Percentiles rank a stretch among this genome's conserved stretches.
These are phyloP conservation scores for Veloboletus limbatus DNA, from an alignment of 1,284 basidiomycete genomes.

Conservation along the genomic window DNA sequence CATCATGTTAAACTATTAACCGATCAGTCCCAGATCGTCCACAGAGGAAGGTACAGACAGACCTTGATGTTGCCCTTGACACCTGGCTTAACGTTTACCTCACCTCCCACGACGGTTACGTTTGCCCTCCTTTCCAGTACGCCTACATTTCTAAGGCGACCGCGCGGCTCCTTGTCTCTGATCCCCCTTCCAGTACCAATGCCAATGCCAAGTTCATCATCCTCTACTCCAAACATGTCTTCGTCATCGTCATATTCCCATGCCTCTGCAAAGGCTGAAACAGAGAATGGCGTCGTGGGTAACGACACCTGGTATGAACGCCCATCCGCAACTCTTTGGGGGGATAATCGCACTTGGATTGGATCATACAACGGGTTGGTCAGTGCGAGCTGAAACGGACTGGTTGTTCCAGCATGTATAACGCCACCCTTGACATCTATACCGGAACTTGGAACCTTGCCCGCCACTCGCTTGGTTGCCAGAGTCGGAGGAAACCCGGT, in stretches of 20 bases:
- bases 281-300: slow-evolving; percentile 71
- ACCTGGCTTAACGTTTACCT: slow-evolving; percentile 76
- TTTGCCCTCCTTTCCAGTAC: slow-evolving; percentile 85
- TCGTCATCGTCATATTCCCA: slow-evolving; percentile 96
- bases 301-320: slow-evolving; percentile 68
- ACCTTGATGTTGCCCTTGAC: slow-evolving; percentile 75
- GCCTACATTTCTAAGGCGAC: slow-evolving; percentile 67
- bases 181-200: slow-evolving; percentile 33
- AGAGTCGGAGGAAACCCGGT: slow-evolving; percentile 62
- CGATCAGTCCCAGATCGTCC: slow-evolving; percentile 4
- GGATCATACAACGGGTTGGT: slow-evolving; percentile 94
- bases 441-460: slow-evolving; percentile 40
- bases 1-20: slow-evolving; percentile 81
- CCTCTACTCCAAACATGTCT: slow-evolving; percentile 74
- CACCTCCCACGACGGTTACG: slow-evolving; percentile 80
- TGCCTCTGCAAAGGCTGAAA: slow-evolving; percentile 87
- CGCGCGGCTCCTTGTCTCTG: slow-evolving; percentile 42
- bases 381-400: slow-evolving; percentile 84
- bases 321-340: slow-evolving; percentile 53
- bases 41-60: slow-evolving; percentile 31
- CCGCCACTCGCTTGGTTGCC: slow-evolving; percentile 46
- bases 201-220: slow-evolving; percentile 55
- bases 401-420: slow-evolving; percentile 73
- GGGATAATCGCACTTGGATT: slow-evolving; percentile 80
- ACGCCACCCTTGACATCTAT: slow-evolving; percentile 43